These are phyloP conservation scores for Schizothecium vesticola DNA, from an alignment of 495 filamentous ascomycete genomes.

Conservation along the genomic window DNA sequence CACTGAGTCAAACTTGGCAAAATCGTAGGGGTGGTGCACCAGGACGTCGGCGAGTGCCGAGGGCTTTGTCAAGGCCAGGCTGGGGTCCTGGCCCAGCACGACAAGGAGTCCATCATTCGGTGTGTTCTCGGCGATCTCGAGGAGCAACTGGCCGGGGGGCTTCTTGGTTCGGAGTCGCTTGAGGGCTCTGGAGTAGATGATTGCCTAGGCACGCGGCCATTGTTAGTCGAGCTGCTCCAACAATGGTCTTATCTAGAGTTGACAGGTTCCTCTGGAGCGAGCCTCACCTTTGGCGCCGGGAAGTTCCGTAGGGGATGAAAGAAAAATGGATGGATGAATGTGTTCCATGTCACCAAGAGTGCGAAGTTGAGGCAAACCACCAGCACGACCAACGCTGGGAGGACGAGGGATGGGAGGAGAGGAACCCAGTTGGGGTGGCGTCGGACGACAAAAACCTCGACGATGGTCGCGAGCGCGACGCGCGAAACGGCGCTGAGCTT, in stretches of 20 bases:
- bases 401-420: background rate
- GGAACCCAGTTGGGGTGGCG: background rate
- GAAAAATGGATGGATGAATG: slow-evolving; percentile 2
- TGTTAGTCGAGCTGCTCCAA: background rate
- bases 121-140: slow-evolving; percentile 30
- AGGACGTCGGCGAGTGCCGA: slow-evolving; percentile 61
- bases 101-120: slow-evolving; percentile 77
- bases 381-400: background rate
- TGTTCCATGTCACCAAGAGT: slow-evolving; percentile 2
- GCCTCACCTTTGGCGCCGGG: slow-evolving; percentile 8
- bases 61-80: slow-evolving; percentile 57
- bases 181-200: background rate
- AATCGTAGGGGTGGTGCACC: slow-evolving; percentile 66
- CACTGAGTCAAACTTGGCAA: slow-evolving; percentile 61
- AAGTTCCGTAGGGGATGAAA: slow-evolving; percentile 9
- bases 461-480: background rate
- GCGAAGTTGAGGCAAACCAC: background rate
- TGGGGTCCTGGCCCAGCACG: slow-evolving; percentile 57
- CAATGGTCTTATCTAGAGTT: background rate
- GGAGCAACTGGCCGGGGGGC: slow-evolving; percentile 40
- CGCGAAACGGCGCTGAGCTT: slow-evolving; percentile 3
- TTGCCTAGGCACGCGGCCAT: background rate
- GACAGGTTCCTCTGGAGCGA: background rate
- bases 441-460: slow-evolving; percentile 1
- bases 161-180: background rate